Evolutionary conservation across 495 filamentous ascomycete species (phyloP), one percentile per base, ranked within the genome.

Genomic region (Antarctomyces pellizariae): DNA sequence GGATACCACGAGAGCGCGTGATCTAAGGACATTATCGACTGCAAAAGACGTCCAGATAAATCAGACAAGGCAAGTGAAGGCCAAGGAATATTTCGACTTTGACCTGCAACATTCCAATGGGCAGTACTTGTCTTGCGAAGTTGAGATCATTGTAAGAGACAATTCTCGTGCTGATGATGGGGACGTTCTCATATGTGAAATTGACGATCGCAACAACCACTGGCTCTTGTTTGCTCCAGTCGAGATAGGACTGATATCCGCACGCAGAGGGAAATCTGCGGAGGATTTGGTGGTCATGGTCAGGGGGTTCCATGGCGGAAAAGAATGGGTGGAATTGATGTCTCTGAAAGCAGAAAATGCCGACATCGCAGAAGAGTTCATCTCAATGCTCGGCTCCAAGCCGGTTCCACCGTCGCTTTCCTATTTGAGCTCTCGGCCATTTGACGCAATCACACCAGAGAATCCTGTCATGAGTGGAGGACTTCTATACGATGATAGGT

Each of bases 181-280:
- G 2, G 86, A 99, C 45, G 46, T 99, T 24, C 61, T 99, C 10
- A 70, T 99, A 30, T 84, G 80, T 34, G 82, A 95, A 43, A 64
- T 90, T 26, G 76, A 79, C 24, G 59, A 59, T 33, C n/a, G n/a
- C n/a, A 57, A 59, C 8, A 59, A 69, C 13, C 59, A 67, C n/a
- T 93, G 79, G 75, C 54, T 99, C 14, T 62, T 99, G 0, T 90
- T 95, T 44, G 76, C 84, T 8, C 83, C 89, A 2, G 56, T 91
- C 22, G 56, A 70, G 16, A 52, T 59, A 15, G 48, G 55, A 22
- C 61, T 55, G 30, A 57, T 89, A 20, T 93, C 86, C 11, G 79
- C 84, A 14, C 70, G 86, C 7, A 63, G 53, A 29, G 80, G 82
- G 11, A 75, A 84, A 24, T 39, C 49, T 16, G 58, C 59, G 18